These are phyloP conservation scores for Colletotrichum brevisporum DNA, from an alignment of 2,329 filamentous ascomycete genomes.

Conservation along the genomic window DNA sequence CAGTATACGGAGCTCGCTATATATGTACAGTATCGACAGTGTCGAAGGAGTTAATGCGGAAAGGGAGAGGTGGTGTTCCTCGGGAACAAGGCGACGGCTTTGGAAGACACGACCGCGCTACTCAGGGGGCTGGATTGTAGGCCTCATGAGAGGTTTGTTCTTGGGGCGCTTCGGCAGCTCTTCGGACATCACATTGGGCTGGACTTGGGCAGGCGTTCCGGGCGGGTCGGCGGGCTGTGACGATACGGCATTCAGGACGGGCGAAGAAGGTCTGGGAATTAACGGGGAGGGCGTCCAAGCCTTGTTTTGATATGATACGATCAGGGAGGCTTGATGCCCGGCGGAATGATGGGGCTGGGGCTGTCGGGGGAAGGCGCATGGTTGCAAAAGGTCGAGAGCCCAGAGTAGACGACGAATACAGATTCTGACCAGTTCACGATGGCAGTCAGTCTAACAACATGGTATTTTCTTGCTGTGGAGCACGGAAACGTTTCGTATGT, in stretches of 20 bases:
- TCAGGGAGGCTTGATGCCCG: conserved; percentile 11
- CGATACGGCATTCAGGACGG: conserved; percentile 26
- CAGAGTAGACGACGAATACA: conserved; percentile 36
- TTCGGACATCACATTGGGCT: conserved; percentile 16
- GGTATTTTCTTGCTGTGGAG: background rate
- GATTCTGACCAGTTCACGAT: conserved; percentile 25
- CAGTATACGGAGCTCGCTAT: conserved; percentile 37
- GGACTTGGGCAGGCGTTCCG: conserved; percentile 33
- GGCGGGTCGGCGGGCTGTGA: conserved; percentile 30
- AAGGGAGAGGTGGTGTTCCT: conserved; percentile 28
- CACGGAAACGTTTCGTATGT: background rate
- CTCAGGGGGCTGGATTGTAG: conserved; percentile 25
- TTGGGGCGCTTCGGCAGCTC: conserved; percentile 16
- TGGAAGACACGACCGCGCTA: conserved; percentile 22
- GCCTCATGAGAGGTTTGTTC: conserved; percentile 23
- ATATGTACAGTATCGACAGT: conserved; percentile 41
- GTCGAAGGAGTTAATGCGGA: conserved; percentile 39
- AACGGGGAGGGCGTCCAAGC: conserved; percentile 12
- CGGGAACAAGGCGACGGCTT: conserved; percentile 16
- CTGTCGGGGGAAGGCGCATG: conserved; percentile 11
- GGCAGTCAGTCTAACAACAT: background rate
- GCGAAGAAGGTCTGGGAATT: conserved; percentile 11
- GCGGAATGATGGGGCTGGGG: conserved; percentile 9
- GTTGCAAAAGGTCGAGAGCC: conserved; percentile 21
- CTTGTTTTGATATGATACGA: conserved; percentile 16